These are phyloP conservation scores for Bertia moriformis DNA, from an alignment of 2,329 filamentous ascomycete genomes.

Conservation along the genomic window DNA sequence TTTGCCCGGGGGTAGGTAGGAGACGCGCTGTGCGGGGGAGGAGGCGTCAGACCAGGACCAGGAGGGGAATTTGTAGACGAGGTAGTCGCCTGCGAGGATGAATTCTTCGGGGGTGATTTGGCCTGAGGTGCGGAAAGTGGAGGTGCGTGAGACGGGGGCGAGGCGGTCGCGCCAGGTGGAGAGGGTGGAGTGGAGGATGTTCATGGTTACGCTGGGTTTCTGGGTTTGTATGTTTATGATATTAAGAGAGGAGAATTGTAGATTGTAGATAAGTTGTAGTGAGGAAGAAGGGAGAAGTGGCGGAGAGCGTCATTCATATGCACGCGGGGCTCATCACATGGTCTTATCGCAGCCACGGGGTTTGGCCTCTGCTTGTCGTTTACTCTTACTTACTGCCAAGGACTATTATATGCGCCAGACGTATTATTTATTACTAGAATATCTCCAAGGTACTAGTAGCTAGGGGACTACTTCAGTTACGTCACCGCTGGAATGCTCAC, in stretches of 20 bases:
- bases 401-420: no score
- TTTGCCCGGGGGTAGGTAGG: slow-evolving; percentile 73
- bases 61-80: slow-evolving; percentile 97
- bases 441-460: no score
- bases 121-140: slow-evolving; percentile 83
- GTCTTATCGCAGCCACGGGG: no score
- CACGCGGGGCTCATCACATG: background rate
- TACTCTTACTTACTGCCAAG: no score
- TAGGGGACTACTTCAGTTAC: no score
- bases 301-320: background rate
- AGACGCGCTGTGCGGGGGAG: slow-evolving; percentile 61
- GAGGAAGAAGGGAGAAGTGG: background rate
- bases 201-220: slow-evolving; percentile 38
- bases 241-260: background rate
- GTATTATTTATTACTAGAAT: no score
- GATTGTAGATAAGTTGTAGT: background rate
- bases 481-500: no score
- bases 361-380: no score
- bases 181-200: slow-evolving; percentile 81
- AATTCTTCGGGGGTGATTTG: slow-evolving; percentile 98
- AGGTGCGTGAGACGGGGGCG: slow-evolving; percentile 76
- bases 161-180: slow-evolving; percentile 85
- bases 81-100: slow-evolving; percentile 84
- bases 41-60: slow-evolving; percentile 94
- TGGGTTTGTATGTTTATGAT: background rate